These are phyloP conservation scores for Elaeagnus macrophylla DNA, from an alignment of 306 rosid genomes.

Conservation along the genomic window DNA sequence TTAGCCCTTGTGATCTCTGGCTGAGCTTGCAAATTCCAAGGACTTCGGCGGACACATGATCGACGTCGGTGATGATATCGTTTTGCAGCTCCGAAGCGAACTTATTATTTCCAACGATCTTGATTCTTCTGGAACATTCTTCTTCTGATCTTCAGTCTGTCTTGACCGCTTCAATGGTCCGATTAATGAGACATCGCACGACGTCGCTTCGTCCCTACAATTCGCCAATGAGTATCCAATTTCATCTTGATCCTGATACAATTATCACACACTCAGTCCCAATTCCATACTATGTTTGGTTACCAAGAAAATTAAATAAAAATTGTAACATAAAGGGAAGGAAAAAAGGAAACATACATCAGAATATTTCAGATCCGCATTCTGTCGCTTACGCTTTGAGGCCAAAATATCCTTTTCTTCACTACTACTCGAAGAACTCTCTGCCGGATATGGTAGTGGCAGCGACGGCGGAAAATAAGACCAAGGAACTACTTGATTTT, in stretches of 20 bases:
- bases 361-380: conserved; percentile 19
- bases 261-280: not conserved
- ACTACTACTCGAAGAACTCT: conserved; percentile 24
- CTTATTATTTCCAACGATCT: conserved; percentile 23
- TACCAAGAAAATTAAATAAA: conserved; percentile 4
- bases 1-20: conserved; percentile 27
- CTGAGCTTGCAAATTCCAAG: conserved; percentile 29
- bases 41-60: conserved; percentile 23
- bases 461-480: conserved; percentile 16
- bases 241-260: conserved; percentile 35
- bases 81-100: conserved; percentile 26
- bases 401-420: conserved; percentile 19
- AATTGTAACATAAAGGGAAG: not conserved
- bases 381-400: conserved; percentile 27
- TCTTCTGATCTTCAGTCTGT: not conserved
- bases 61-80: conserved; percentile 3
- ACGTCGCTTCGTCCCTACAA: conserved; percentile 15
- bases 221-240: conserved; percentile 7
- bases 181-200: conserved; percentile 7
- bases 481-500: conserved; percentile 58
- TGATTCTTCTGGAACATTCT: conserved; percentile 6
- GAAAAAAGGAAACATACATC: conserved; percentile 17
- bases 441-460: conserved; percentile 15
- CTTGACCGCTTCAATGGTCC: conserved; percentile 26
- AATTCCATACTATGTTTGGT: conserved; percentile 2